Conservation (phyloP, 2,329 filamentous ascomycete genomes). For the Xylaria multiplex region DNA sequence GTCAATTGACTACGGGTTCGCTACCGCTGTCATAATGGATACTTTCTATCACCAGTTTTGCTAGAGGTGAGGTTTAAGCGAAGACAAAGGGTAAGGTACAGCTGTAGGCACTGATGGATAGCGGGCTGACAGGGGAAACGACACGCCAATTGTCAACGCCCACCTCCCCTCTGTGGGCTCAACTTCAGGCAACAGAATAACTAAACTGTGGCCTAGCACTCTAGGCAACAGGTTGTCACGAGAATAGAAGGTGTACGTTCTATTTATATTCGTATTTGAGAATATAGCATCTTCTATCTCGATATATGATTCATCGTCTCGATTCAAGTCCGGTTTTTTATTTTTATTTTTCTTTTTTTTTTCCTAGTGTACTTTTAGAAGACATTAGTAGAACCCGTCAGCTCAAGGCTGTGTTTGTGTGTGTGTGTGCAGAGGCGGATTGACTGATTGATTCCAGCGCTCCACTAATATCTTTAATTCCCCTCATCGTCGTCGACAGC, state of each 20-base stretch:
- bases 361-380: neutral
- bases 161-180: constrained; percentile 6
- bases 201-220: constrained; percentile 27
- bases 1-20: too few species aligned
- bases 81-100: too few species aligned
- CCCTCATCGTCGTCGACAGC: constrained; percentile 26
- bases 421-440: constrained; percentile 26
- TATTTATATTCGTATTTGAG: constrained; percentile 2
- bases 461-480: constrained; percentile 32
- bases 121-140: constrained; percentile 7
- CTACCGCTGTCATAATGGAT: too few species aligned
- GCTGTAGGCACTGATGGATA: neutral
- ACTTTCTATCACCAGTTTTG: too few species aligned
- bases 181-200: constrained; percentile 46
- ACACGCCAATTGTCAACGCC: constrained; percentile 3
- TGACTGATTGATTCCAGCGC: constrained; percentile 20
- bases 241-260: neutral
- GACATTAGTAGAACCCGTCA: constrained; percentile 5
- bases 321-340: neutral
- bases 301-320: neutral
- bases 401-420: constrained; percentile 30
- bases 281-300: neutral
- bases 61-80: too few species aligned
- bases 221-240: constrained; percentile 19
- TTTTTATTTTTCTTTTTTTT: neutral